Evolutionary conservation across 345 rosid species (phyloP), one percentile per base, ranked within the genome.

Genomic region (Physaria fendleri): DNA sequence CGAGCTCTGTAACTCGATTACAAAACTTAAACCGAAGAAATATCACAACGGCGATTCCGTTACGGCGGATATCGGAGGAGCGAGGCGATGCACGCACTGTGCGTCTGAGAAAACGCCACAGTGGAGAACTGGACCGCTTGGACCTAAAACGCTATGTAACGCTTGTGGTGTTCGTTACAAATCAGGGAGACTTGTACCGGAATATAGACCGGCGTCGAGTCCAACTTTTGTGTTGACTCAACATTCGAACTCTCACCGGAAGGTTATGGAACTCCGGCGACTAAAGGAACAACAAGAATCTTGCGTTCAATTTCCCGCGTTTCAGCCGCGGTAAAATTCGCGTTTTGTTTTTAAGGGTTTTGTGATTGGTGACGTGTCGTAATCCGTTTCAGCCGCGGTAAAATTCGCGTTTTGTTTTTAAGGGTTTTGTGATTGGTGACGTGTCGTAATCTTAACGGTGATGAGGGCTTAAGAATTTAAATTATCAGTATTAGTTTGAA

Each of bases 81-180:
- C 48, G 53, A 52, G 95, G 46, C 59, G 82, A 30, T 86, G 95
- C 73, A 77, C 79, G 3, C 95, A 86, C 66, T 86, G 95, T 50
- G 80, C 90, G 13, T 81, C 95, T 9, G 90, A 83, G 82, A 86
- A 80, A 73, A 86, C 95, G 40, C 95, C 95, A 6, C 95, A 86
- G 70, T 86, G 95, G 95, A 69, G 95, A 28, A 80, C 95, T 8
- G 95, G 95, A 9, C 95, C 95, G 0, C 58, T 80, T 12, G 95
- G 95, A 0, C 95, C 95, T 6, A 86, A 86, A 68, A 81, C 90
- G 24, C 75, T 86, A 14, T 86, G 94, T 47, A 86, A 86, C 68
- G 95, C 95, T 0, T 86, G 95, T 15, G 95, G 95, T 2, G 90
- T 86, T 3, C 80, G 90, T 35, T 86, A 65, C 65, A 86, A 86